These are phyloP conservation scores for Claviceps quebecensis DNA, from an alignment of 2,329 filamentous ascomycete genomes.

Conservation along the genomic window DNA sequence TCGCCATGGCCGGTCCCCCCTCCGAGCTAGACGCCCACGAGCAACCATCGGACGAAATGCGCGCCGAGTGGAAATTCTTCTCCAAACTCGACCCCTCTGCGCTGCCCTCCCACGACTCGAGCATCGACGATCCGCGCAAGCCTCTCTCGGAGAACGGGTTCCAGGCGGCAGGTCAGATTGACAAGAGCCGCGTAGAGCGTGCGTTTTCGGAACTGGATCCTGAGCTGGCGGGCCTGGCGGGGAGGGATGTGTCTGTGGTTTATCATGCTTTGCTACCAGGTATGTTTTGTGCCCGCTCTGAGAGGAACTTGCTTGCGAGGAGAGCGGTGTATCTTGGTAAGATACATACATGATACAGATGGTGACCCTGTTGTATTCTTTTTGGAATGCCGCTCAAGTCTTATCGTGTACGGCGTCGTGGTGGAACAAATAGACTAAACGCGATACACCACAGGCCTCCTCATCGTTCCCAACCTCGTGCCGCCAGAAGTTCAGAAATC, in stretches of 20 bases:
- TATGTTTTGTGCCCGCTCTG: constrained; percentile 21
- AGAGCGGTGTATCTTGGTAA: too few relatives aligned
- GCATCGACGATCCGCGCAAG: constrained; percentile 40
- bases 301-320: too few relatives aligned
- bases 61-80: constrained; percentile 60
- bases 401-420: neutral
- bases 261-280: constrained; percentile 55
- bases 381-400: too few relatives aligned
- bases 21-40: constrained; percentile 58
- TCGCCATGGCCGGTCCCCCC: constrained; percentile 8
- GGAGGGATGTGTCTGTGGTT: constrained; percentile 37
- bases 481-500: constrained; percentile 52
- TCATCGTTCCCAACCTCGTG: constrained; percentile 62
- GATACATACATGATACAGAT: too few relatives aligned
- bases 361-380: too few relatives aligned
- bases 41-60: constrained; percentile 57
- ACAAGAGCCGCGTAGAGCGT: neutral
- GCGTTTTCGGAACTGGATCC: constrained; percentile 23
- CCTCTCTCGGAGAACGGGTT: constrained; percentile 21
- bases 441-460: constrained; percentile 45
- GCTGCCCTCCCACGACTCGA: constrained; percentile 35
- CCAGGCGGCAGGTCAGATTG: neutral
- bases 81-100: constrained; percentile 42
- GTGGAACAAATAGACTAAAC: neutral
- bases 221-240: constrained; percentile 17